phyloP scores from a whole-genome alignment of 1,284 basidiomycete species.

The Amylostereum areolatum region DNA sequence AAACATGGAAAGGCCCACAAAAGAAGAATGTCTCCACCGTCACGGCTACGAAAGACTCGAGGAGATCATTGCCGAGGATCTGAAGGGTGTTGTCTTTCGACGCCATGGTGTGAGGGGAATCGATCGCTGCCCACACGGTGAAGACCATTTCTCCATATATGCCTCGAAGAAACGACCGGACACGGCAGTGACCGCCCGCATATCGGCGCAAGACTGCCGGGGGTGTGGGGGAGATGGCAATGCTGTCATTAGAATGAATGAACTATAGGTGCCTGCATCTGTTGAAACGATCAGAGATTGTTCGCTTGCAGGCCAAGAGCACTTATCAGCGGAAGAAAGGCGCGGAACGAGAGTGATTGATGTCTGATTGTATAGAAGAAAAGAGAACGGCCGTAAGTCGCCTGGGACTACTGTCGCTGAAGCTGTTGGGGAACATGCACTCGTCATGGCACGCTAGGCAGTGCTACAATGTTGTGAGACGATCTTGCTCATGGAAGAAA shows the following conservation, averaged over 20 bases:
- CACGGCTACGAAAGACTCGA: neutral
- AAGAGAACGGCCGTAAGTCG: neutral
- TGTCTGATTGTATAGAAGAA: neutral
- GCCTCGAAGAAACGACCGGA: neutral
- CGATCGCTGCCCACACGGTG: too few relatives aligned
- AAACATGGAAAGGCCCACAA: neutral
- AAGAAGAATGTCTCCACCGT: neutral
- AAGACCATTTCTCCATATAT: neutral
- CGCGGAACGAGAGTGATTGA: neutral
- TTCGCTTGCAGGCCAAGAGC: neutral
- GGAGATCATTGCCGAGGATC: neutral
- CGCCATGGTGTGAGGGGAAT: too few relatives aligned
- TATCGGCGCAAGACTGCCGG: neutral
- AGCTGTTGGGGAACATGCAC: too few relatives aligned
- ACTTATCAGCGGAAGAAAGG: neutral
- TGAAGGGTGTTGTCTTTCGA: neutral
- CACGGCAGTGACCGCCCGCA: neutral
- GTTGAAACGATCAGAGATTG: neutral
- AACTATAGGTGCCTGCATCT: neutral
- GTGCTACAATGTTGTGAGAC: too few relatives aligned
- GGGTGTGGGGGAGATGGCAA: neutral
- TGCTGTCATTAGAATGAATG: neutral
- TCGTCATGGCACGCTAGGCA: too few relatives aligned
- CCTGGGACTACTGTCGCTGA: too few relatives aligned
- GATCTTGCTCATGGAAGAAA: too few relatives aligned